Evolutionary conservation across 768 basidiomycete genomes (phyloP).

Genomic region (Daedaleopsis sinensis): DNA sequence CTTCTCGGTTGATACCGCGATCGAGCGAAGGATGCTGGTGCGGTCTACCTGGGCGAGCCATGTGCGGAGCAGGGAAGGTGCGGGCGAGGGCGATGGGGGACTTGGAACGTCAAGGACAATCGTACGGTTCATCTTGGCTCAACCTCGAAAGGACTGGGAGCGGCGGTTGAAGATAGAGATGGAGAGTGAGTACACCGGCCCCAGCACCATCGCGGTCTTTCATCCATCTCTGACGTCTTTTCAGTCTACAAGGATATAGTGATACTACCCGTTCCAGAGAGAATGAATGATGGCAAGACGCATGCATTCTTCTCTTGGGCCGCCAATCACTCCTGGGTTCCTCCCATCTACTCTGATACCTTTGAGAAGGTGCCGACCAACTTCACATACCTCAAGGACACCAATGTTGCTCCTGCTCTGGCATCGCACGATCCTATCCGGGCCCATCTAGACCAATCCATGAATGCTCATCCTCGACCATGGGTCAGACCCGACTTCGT

Average conservation of each 20-base stretch:
- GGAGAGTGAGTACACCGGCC: conserved; percentile 65
- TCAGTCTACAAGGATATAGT: conserved; percentile 86
- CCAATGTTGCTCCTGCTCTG: conserved; percentile 55
- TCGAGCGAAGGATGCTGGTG: conserved; percentile 85
- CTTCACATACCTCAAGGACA: conserved; percentile 70
- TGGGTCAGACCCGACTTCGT: conserved; percentile 93
- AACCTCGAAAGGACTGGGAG: conserved; percentile 80
- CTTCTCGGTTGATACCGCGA: conserved; percentile 83
- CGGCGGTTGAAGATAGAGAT: conserved; percentile 83
- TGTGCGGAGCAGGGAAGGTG: conserved; percentile 73
- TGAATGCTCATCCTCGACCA: conserved; percentile 43
- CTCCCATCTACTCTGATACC: conserved; percentile 64
- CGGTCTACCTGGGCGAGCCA: conserved; percentile 91
- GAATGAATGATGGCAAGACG: conserved; percentile 96
- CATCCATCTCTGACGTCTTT: neutral
- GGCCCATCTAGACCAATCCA: conserved; percentile 53
- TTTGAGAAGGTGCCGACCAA: conserved; percentile 44
- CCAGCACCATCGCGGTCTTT: neutral
- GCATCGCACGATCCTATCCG: conserved; percentile 71
- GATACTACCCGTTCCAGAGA: conserved; percentile 82
- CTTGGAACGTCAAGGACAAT: conserved; percentile 80
- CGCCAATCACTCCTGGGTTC: conserved; percentile 87
- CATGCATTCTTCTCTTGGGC: conserved; percentile 95
- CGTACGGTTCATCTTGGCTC: conserved; percentile 88
- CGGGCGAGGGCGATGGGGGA: conserved; percentile 67